Base-by-base conservation (phyloP, 306 rosid genomes). In the Begonia fuchsioides region DNA sequence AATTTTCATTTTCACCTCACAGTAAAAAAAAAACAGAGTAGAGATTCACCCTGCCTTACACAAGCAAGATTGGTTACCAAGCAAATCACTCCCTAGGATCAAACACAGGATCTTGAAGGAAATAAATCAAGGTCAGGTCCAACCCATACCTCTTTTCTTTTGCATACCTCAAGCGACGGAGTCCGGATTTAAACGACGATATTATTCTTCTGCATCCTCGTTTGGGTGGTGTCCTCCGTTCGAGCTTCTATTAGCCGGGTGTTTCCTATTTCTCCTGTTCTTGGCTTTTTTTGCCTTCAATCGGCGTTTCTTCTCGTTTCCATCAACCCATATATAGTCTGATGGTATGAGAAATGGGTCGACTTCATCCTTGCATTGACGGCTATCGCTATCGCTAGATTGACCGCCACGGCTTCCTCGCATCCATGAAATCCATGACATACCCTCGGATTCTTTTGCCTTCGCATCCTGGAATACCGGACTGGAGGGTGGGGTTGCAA, bases 401-500 rank as follows among this genome's bases (percentile, higher is more conserved):
- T 82, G 93, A 54, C 83, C 94, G 17, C 93, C 87, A 12, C 87
- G 93, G 52, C 72, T 70, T 58, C 99, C 96, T 69, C 77, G 82
- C 94, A 86, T 83, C 99, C 99, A 92, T 19, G 96, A 82, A 65
- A 86, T 86, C 99, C 96, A 86, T 13, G 99, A 92, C 0, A 78
- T 49, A 17, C 83, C 82, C 56, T 92, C 96, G 7, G 88, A 58
- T 54, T 92, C 99, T 73, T 82, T 92, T 15, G 94, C 78, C 69
- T 82, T 92, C 14, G 93, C 77, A 66, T 86, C 99, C 72, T 85
- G 86, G 68, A 92, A 92, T 49, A 94, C 94, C 3, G 94, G 96
- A 68, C 99, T 92, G 39, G 99, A 92, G 46, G 82, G 93, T 11
- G 99, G 99, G 11, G 99, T 92, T 50, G 94, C 79, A 66, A 92